Base-by-base conservation (phyloP, 306 rosid genomes). In the Leucaena leucocephala region DNA sequence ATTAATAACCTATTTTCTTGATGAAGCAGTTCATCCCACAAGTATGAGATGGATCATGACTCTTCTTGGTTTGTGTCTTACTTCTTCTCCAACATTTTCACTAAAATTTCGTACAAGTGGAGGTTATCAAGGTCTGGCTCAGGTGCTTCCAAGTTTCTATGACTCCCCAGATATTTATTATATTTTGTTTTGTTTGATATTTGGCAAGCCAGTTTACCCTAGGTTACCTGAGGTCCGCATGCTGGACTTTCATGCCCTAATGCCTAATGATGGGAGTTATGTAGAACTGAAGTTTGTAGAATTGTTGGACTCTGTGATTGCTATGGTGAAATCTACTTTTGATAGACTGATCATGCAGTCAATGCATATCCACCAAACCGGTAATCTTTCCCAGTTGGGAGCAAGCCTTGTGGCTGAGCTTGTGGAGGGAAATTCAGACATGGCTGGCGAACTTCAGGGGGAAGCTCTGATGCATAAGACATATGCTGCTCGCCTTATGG, bases 41-140 rank as follows among this genome's bases (percentile, higher is more conserved):
- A 96, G 99, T 84, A 96, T 96, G 99, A 91, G 99, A 89, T 96
- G 99, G 99, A 83, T 96, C 87, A 96, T 96, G 94, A 96, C 99
- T 78, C 92, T 96, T 67, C 99, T 96, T 85, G 99, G 99, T 59
- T 96, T 96, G 68, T 96, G 98, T 88, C 87, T 96, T 73, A 88
- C 93, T 76, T 93, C 98, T 49, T 96, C 99, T 69, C 97, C 98
- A 7, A 96, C 99, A 27, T 96, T 96, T 88, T 86, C 92, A 6
- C 87, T 91, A 74, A 96, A 96, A 84, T 96, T 96, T 81, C 99
- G 99, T 64, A 87, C 97, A 0, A 92, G 98, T 83, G 99, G 99
- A 77, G 97, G 99, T 78, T 96, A 91, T 88, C 99, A 90, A 83
- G 97, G 98, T 61, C 84, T 96, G 87, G 87, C 88, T 58, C 90